Evolutionary conservation across 2,329 filamentous ascomycete species (phyloP).

Genomic region (Stagonosporopsis rhizophila): DNA sequence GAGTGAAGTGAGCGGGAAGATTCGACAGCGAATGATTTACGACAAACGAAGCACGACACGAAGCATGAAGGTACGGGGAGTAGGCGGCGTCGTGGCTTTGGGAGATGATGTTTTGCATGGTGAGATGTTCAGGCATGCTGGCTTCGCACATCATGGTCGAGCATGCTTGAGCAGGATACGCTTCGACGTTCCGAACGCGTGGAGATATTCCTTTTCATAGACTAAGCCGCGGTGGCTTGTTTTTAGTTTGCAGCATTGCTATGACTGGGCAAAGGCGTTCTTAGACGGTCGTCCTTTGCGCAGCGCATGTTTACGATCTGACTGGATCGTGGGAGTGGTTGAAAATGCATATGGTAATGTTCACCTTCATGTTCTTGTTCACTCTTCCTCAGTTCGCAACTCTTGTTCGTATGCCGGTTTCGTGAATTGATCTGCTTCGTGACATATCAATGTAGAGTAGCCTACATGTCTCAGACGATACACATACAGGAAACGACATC

Average conservation of each 20-base stretch:
- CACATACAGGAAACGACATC: background rate
- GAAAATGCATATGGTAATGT: constrained; percentile 21
- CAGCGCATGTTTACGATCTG: constrained; percentile 12
- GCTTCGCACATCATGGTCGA: constrained; percentile 7
- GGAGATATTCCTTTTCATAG: constrained; percentile 8
- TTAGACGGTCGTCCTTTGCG: constrained; percentile 20
- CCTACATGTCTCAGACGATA: too few species aligned
- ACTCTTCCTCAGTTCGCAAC: background rate
- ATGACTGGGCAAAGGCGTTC: constrained; percentile 20
- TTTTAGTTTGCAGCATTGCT: constrained; percentile 20
- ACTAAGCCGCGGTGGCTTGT: constrained; percentile 11
- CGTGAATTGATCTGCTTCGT: background rate
- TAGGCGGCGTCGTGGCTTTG: constrained; percentile 17
- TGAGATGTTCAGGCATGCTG: constrained; percentile 8
- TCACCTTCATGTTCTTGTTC: background rate
- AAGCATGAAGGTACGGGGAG: constrained; percentile 8
- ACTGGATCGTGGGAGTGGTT: constrained; percentile 7
- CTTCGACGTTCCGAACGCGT: constrained; percentile 5
- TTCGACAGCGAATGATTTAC: constrained; percentile 13
- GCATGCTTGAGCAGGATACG: constrained; percentile 1
- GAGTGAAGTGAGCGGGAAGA: constrained; percentile 14
- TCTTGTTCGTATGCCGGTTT: background rate
- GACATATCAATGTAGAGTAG: background rate
- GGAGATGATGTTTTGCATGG: constrained; percentile 18
- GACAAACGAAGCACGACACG: constrained; percentile 14